Percentiles rank a stretch among this genome's conserved stretches.
Evolutionary conservation across 352 stramenopile genomes (phyloP).

Genomic region (Phytophthora quininea): DNA sequence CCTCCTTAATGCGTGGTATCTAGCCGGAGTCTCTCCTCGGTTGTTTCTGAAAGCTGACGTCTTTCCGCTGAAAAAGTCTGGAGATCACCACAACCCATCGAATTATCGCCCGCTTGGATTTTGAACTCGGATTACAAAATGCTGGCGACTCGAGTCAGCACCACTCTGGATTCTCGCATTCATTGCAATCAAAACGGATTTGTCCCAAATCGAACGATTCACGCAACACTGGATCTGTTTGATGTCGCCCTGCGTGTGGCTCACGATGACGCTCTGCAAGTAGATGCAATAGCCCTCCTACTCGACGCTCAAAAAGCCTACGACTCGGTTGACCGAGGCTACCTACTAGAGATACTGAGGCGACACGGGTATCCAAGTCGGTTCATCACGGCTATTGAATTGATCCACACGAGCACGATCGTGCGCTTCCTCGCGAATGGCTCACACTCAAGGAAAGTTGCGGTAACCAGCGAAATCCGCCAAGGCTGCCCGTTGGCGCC

Average conservation of each 20-base stretch:
- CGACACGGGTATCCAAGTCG: background rate
- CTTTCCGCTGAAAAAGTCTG: constrained; percentile 4
- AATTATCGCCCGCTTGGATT: constrained; percentile 2
- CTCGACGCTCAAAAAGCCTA: constrained; percentile 13
- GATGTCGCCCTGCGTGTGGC: background rate
- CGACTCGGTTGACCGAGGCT: constrained; percentile 4
- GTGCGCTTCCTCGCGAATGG: background rate
- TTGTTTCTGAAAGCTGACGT: constrained; percentile 2
- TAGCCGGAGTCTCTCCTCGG: background rate
- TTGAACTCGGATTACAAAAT: constrained; percentile 12
- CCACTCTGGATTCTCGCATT: background rate
- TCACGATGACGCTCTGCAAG: background rate
- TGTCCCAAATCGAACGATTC: background rate
- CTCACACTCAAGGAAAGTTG: background rate
- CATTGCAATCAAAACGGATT: constrained; percentile 2
- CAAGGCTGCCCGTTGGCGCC: background rate
- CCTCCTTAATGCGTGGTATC: background rate
- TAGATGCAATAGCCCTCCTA: background rate
- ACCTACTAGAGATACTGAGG: background rate
- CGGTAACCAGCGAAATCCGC: background rate
- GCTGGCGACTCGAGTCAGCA: background rate
- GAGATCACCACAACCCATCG: background rate
- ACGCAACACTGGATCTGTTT: constrained; percentile 1
- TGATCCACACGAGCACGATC: background rate
- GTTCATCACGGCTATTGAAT: background rate